Evolutionary conservation across 75 land plant species (phyloP).

Genomic region (Sequoiadendron giganteum): DNA sequence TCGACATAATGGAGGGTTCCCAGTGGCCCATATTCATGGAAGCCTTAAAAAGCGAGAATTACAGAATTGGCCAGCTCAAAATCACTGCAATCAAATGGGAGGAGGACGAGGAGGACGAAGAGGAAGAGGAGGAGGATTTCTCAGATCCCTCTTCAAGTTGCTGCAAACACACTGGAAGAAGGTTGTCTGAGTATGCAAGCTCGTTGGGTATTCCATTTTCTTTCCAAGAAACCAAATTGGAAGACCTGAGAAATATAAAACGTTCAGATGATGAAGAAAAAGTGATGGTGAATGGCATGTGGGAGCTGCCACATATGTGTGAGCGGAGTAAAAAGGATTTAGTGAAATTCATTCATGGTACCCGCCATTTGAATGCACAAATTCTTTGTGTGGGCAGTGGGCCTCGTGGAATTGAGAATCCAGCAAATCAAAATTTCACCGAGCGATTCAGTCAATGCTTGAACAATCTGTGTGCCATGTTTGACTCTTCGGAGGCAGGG

Average conservation of each 20-base stretch:
- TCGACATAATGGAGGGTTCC: slow-evolving; percentile 58
- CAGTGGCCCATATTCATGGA: slow-evolving; percentile 81
- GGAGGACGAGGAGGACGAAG: not conserved
- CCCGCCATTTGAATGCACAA: not conserved
- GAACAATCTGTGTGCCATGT: slow-evolving; percentile 53
- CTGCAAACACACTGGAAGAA: slow-evolving; percentile 2
- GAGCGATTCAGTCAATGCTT: slow-evolving; percentile 41
- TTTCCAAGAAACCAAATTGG: slow-evolving; percentile 42
- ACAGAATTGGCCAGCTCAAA: slow-evolving; percentile 29
- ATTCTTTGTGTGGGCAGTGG: not conserved
- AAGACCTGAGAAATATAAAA: slow-evolving; percentile 28
- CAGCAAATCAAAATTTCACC: not conserved
- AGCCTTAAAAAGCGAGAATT: slow-evolving; percentile 21
- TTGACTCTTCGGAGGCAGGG: slow-evolving; percentile 67
- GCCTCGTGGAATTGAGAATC: not conserved
- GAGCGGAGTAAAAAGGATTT: not conserved
- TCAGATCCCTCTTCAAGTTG: not conserved
- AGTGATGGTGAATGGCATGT: slow-evolving; percentile 51
- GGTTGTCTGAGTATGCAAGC: slow-evolving; percentile 52
- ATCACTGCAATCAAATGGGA: slow-evolving; percentile 54
- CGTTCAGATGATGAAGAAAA: slow-evolving; percentile 37
- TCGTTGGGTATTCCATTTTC: slow-evolving; percentile 51
- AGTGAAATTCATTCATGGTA: not conserved
- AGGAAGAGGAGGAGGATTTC: not conserved
- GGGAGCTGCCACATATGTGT: slow-evolving; percentile 43